Conservation (phyloP, 2,329 filamentous ascomycete species). For the Neocatenulostroma microsporum region DNA sequence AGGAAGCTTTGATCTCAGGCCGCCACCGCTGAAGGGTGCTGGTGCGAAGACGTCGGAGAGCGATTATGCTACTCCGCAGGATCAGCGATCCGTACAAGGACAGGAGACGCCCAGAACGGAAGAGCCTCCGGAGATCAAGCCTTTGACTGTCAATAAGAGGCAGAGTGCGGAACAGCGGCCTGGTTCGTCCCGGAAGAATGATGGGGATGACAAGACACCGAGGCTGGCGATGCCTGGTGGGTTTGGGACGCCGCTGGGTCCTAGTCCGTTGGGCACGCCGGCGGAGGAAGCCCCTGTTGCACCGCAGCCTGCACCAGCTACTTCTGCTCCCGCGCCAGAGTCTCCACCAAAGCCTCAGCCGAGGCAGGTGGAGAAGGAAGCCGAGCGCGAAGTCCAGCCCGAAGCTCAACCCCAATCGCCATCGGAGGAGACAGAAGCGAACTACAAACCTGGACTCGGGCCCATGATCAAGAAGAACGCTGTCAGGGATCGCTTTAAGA, state of each 20-base stretch:
- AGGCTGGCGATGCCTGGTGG: conserved; percentile 5
- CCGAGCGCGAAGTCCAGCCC: conserved; percentile 8
- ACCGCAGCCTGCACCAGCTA: not conserved
- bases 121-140: conserved; percentile 5
- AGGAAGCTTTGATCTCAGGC: conserved; percentile 1
- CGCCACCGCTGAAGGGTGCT: conserved; percentile 1
- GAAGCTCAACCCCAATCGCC: not conserved
- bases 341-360: no score
- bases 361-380: conserved; percentile 11
- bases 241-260: not conserved
- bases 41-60: not conserved
- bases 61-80: conserved; percentile 3
- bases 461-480: conserved; percentile 84
- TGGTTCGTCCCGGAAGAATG: not conserved
- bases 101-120: conserved; percentile 1
- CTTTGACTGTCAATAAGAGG: conserved; percentile 4
- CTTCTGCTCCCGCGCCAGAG: no score
- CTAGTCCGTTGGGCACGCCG: conserved; percentile 1
- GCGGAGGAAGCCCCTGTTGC: not conserved
- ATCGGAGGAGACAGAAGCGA: conserved; percentile 18
- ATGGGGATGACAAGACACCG: not conserved
- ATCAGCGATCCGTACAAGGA: not conserved
- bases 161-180: not conserved
- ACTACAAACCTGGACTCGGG: conserved; percentile 67
- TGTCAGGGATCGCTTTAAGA: conserved; percentile 66